Base-by-base conservation (phyloP, 257 asterid species). In the Primulina tabacum region DNA sequence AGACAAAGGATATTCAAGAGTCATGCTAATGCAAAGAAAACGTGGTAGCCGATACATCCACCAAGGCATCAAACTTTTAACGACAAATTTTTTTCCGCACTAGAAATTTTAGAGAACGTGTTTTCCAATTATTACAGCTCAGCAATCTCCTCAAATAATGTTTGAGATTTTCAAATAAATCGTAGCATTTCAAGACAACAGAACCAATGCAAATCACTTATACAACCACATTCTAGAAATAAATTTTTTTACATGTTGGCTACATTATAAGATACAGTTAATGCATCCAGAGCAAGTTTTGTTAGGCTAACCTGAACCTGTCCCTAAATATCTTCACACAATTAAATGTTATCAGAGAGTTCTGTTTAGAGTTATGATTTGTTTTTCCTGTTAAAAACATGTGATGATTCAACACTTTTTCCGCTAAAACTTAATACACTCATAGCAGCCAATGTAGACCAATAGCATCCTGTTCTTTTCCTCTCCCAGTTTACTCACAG, bases 11-110 rank as follows among this genome's bases (percentile, higher is more conserved):
- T 28, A 26, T 26, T 17, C 35, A 69, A 38, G 64, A 67, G 40
- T 53, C 29, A 58, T 7, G 57, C 12, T 59, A 64, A 64, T 38
- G 24, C 52, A 62, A 67, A 58, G 56, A 30, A 72, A 53, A 52
- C 30, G 63, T 14, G 63, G 50, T 64, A 57, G 58, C 33, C 0
- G 14, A 40, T 16, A 65, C 9, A 68, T n/a, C 75, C 28, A 11
- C 65, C 32, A 30, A 29, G 37, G 73, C 67, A 30, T 40, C 52
- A 57, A 56, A 43, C 37, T 37, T 65, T 37, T 20, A 59, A 8
- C 2, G 7, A 6, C 0, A 35, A 4, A 8, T 20, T 56, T 30
- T 68, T 21, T 38, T 68, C 43, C 18, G 10, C 53, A 53, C 35
- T 66, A 18, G 61, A n/a, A 66, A 28, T 26, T 55, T 52, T 29